Conservation (phyloP, 2,329 filamentous ascomycete species). For the Ceratocystis destructans region DNA sequence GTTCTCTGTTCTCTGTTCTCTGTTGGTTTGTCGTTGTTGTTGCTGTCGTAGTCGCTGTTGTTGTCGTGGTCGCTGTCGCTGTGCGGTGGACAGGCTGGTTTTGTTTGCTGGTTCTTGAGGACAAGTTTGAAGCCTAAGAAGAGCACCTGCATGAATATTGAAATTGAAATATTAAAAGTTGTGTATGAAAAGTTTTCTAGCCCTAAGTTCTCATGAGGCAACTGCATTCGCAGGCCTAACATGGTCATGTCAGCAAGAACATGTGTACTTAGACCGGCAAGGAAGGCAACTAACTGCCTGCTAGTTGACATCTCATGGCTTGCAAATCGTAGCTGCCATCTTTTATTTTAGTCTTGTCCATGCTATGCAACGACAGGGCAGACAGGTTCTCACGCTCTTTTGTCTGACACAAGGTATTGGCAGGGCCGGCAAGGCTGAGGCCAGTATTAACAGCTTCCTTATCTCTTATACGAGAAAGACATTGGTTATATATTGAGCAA, state of each 20-base stretch:
- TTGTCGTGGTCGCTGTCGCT: not conserved
- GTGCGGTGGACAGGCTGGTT: not conserved
- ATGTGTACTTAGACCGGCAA: no score
- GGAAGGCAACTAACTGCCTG: no score
- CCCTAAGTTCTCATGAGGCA: no score
- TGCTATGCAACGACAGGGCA: no score
- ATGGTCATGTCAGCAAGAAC: no score
- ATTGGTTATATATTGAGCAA: not conserved
- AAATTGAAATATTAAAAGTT: no score
- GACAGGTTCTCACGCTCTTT: not conserved
- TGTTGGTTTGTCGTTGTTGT: not conserved
- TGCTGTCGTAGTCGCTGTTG: not conserved
- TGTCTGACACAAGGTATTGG: not conserved
- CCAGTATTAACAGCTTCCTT: not conserved
- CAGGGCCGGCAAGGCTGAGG: not conserved
- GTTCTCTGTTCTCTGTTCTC: not conserved
- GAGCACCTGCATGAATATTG: not conserved
- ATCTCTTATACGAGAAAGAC: not conserved
- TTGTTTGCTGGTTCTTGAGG: not conserved
- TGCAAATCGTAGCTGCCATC: no score
- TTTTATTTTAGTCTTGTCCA: no score
- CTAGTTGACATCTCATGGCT: no score
- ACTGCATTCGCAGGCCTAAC: no score
- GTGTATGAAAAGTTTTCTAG: no score
- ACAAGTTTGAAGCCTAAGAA: not conserved